Evolutionary conservation across 495 filamentous ascomycete species (phyloP), one percentile per base, ranked within the genome.

Genomic region (Penicillium cataractarum): DNA sequence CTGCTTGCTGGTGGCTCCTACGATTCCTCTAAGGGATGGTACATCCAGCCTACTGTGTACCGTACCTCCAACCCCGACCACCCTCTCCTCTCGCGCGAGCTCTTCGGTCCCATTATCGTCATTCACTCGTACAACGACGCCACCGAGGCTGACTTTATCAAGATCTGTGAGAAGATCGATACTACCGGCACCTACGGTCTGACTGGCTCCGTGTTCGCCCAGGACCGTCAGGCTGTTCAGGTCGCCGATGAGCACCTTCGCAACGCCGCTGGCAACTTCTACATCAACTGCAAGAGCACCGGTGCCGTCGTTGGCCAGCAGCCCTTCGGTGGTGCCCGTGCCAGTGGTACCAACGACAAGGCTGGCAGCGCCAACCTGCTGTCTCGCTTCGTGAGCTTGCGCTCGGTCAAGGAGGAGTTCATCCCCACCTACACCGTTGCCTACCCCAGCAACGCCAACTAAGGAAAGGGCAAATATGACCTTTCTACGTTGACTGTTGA

Each of bases 351-450:
- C 48, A 95, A 95, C 67, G 92, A 97, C 77, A 97, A 97, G 83
- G 92, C 92, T 9, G 92, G 92, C 17, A 92, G 89, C 71, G 81
- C 82, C 61, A 90, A 87, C 71, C 74, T 97, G 55, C 71, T 97
- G 64, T 84, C 82, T 31, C 81, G 92, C 51, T 97, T 96, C 71
- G 91, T 95, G 22, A 93, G 90, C 76, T 78, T 88, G 76, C 82
- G 92, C 64, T 91, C 90, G 44, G 88, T 97, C 68, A 97, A 96
- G 85, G 92, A 97, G 85, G 92, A 96, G 81, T 96, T 93, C 65
- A 75, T 82, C 61, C 81, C 86, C 1, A 88, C 85, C 33, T 80
- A 81, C 55, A 82, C 82, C 72, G 92, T 97, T 57, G 77, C 67
- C 49, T 97, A 97, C 76, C 91, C 91, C 24, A 94, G 91, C 78